Evolutionary conservation across 805 yeast species (phyloP), one percentile per base, ranked within the genome.

Genomic region (Hanseniaspora clermontiae): DNA sequence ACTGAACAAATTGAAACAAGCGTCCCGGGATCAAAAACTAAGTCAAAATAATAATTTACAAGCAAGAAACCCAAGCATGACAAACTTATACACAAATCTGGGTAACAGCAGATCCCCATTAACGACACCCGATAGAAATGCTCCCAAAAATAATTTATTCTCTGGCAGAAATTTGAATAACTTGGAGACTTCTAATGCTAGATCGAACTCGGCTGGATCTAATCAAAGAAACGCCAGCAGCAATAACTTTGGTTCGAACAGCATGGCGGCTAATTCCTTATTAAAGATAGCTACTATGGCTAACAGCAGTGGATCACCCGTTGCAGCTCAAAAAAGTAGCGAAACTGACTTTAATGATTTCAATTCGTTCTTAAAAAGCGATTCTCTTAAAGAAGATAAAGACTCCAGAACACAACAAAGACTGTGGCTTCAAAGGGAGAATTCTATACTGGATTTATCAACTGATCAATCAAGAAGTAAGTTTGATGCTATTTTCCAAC

Each of bases 381-480:
- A 70, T 42, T 61, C 68, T 57, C 20, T 43, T 1, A 53, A 49
- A 38, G 59, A 67, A 0, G 71, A 71, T 53, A 66, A 71, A 32
- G 86, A 82, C 59, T 81, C 87, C 1, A 74, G 95, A 69, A 86
- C 95, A 0, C 95, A 87, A 64, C 93, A 85, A 64, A 77, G 82
- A 60, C 74, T 88, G 52, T 87, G 95, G 95, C 71, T 87, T 37
- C 95, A 85, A 66, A 73, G 91, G 60, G 91, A 85, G 61, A 83
- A 79, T 62, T 80, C 87, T 2, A 70, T 84, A 43, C 71, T 83
- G 70, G 90, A 83, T 65, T 68, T 82, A 8, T 64, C 62, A 42
- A 57, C 67, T 10, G 53, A 71, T 63, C 53, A 68, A 62, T 60
- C 65, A 61, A 32, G 57, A 43, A 56, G 61, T 31, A 61, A 57